Percentiles rank a stretch among this genome's conserved stretches.
These are phyloP conservation scores for Gossypium raimondii DNA, from an alignment of 345 rosid genomes.

Conservation along the genomic window DNA sequence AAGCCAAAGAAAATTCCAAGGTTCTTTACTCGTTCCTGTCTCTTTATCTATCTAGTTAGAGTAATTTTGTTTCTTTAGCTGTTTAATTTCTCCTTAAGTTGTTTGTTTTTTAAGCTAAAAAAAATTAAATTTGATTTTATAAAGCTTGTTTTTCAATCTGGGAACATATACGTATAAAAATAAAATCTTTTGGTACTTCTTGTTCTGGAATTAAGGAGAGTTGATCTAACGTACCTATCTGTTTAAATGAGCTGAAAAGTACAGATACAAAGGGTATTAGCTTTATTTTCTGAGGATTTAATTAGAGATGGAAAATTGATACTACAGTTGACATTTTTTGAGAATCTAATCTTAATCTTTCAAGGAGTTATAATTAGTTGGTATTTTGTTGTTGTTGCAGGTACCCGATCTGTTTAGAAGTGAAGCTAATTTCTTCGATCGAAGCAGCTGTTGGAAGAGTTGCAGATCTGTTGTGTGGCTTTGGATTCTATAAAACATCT, in stretches of 20 bases:
- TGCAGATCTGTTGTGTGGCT: constrained; percentile 34
- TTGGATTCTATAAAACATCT: constrained; percentile 33
- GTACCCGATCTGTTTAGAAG: constrained; percentile 23
- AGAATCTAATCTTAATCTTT: not conserved
- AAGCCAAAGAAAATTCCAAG: not conserved
- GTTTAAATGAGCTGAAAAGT: constrained; percentile 15
- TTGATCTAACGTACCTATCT: constrained; percentile 18
- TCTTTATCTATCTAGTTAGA: not conserved
- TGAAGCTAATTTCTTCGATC: constrained; percentile 5
- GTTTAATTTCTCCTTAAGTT: not conserved
- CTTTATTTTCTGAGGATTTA: not conserved
- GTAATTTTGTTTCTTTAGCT: not conserved
- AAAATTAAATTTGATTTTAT: not conserved
- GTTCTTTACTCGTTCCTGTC: not conserved
- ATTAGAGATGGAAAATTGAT: not conserved
- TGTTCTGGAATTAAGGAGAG: constrained; percentile 7
- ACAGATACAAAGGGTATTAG: not conserved
- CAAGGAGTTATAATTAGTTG: constrained; percentile 5
- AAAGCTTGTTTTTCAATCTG: not conserved
- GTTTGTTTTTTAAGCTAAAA: not conserved
- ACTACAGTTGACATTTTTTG: constrained; percentile 14
- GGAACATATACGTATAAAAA: not conserved
- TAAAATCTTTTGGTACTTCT: not conserved
- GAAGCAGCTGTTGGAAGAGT: not conserved
- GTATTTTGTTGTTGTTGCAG: constrained; percentile 14